A percentile compares a stretch with the other conserved stretches of the same genome.
Evolutionary conservation across 2,329 filamentous ascomycete genomes (phyloP).

Genomic region (Diplodia corticola): DNA sequence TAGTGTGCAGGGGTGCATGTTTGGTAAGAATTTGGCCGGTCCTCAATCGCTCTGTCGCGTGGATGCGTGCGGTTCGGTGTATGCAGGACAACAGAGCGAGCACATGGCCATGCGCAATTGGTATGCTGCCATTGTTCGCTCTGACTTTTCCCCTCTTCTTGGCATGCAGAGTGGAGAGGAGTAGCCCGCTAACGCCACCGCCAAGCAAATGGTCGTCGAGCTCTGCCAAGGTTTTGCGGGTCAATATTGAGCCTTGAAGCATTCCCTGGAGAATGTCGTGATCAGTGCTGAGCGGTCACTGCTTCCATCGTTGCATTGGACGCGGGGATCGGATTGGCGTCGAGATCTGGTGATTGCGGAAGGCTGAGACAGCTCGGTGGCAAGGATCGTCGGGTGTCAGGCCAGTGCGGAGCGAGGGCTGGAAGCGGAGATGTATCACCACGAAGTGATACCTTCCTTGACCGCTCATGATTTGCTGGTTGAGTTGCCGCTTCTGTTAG

Average conservation of each 20-base stretch:
- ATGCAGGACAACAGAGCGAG: neutral
- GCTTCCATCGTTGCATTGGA: neutral
- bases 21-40: neutral
- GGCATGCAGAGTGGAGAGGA: neutral
- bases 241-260: neutral
- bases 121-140: neutral
- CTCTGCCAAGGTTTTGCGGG: neutral
- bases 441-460: neutral
- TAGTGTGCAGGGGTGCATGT: neutral
- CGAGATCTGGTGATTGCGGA: neutral
- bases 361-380: neutral
- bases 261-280: neutral
- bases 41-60: neutral
- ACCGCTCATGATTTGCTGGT: neutral
- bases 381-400: neutral
- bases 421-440: neutral
- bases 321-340: neutral
- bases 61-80: neutral
- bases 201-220: neutral
- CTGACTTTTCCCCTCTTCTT: conserved; percentile 1
- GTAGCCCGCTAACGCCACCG: neutral
- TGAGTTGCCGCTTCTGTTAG: neutral
- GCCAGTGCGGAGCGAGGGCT: neutral
- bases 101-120: neutral
- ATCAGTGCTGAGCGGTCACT: neutral